Base-by-base conservation (phyloP, 2,329 filamentous ascomycete species). In the Thielaviopsis ethacetica region DNA sequence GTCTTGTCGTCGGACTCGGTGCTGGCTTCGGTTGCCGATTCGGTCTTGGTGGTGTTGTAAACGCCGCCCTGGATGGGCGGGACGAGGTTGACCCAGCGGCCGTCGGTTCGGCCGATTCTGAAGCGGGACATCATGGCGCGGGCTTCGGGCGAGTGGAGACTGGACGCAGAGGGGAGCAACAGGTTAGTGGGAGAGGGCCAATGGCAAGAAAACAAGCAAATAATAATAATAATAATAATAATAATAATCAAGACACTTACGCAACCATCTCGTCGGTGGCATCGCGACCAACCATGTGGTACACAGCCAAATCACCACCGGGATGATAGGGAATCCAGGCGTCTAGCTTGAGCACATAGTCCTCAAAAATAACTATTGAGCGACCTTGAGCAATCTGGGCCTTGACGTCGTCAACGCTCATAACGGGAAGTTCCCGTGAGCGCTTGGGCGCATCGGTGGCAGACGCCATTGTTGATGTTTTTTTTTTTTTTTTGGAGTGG, bases 191-290 rank as follows among this genome's bases (percentile, higher is more conserved):
- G 26, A 2, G 4, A 54, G n/a, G 13, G 53, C 13, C 34, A 27
- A 41, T 30, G 51, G 34, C 4, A 10, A 55, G 15, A 34, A 51
- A 15, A 53, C 21, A 30, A 3, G 49, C 38, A 53, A 56, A 26
- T 51, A n/a, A n/a, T n/a, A n/a, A n/a, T n/a, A n/a, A n/a, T n/a
- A n/a, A n/a, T n/a, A n/a, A n/a, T n/a, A n/a, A n/a, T n/a, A n/a
- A n/a, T n/a, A n/a, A n/a, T n/a, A 26, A 26, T 3, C 24, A 26
- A 59, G 61, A 56, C 53, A 76, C 85, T 56, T 78, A 96, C 88
- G 85, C 88, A 70, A 85, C 88, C 62, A 97, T 84, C 72, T 97
- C 93, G 70, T 96, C 91, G 12, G 91, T 96, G 56, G 89, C 91
- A 80, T 95, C 90, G 71, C 86, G 82, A 62, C 90, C 90, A 62